Base-by-base conservation (phyloP, 2,329 filamentous ascomycete genomes). In the Tolypocladium amazonense region DNA sequence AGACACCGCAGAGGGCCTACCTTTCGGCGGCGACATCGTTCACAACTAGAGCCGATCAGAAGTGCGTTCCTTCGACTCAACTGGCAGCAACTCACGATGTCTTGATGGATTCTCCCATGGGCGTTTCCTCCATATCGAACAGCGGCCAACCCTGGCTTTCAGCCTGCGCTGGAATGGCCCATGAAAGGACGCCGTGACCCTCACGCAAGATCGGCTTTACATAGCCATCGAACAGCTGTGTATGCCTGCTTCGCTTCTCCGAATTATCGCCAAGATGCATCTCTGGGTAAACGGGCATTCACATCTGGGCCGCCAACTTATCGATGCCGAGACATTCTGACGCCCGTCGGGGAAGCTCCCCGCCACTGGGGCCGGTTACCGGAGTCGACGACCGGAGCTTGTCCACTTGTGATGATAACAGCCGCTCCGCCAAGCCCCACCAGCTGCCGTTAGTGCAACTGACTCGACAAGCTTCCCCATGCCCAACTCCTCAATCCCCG, bases 21-120 rank as follows among this genome's bases (percentile, higher is more conserved):
- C 71, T 77, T 78, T 59, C 76, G 71, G 41, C 73, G 71, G 58
- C 76, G 73, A 63, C 76, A 78, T 68, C 75, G 67, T 60, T 77
- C 74, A 63, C 76, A 78, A 35, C 76, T 78, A 53, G 5, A 18
- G 15, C 47, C 15, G 2, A 25, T 52, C 45, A 50, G 45, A 2
- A 33, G 5, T 18, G 8, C 1, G 3, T 20, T 33, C 11, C 25
- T 8, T 52, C 9, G 5, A 15, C 11, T 18, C 25, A 20, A 20
- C 14, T 20, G 47, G 47, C 11, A 11, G 45, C 25, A 33, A 69
- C 71, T 70, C 63, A 73, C 71, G 71, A 73, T 61, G 71, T 73
- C 61, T 71, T 70, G 61, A 72, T 72, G 53, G 69, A 70, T 63
- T 73, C 71, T 56, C 69, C 70, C 61, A 73, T 66, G 27, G 69